These are phyloP conservation scores for Fusarium compactum DNA, from an alignment of 2,329 filamentous ascomycete species.

Conservation along the genomic window DNA sequence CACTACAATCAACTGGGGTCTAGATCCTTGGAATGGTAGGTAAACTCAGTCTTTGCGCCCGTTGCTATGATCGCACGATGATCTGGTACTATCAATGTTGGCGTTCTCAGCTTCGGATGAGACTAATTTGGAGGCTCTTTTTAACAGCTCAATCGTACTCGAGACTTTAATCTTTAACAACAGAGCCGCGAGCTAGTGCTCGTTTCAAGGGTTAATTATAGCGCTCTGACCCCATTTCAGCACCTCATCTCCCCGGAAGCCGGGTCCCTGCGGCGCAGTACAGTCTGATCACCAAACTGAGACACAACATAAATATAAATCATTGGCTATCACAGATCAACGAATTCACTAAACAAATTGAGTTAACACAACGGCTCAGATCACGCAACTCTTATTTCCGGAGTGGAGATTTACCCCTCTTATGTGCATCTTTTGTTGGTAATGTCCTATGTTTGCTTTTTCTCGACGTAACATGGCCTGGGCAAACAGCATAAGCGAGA, in stretches of 20 bases:
- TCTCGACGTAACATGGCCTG: background rate
- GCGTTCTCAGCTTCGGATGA: too few species aligned
- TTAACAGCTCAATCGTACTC: too few species aligned
- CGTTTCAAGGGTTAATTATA: too few species aligned
- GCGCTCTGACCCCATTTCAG: background rate
- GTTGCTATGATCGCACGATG: background rate
- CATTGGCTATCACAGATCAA: background rate
- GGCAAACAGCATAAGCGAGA: background rate
- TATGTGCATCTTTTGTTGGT: accelerated
- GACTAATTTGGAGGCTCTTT: too few species aligned
- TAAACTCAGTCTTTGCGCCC: background rate
- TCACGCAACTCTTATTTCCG: background rate
- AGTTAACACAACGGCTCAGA: background rate
- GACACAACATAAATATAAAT: background rate
- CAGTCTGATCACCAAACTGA: background rate
- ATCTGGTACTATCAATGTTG: too few species aligned
- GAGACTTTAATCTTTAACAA: too few species aligned
- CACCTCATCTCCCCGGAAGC: background rate
- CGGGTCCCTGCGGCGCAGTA: background rate
- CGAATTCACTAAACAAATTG: accelerated
- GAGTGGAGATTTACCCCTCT: background rate
- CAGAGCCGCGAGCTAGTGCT: too few species aligned
- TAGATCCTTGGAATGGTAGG: background rate
- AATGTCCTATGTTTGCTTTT: background rate
- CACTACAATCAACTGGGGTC: background rate